These are phyloP conservation scores for Kalmusia sp. DNA, from an alignment of 2,329 filamentous ascomycete species.

Conservation along the genomic window DNA sequence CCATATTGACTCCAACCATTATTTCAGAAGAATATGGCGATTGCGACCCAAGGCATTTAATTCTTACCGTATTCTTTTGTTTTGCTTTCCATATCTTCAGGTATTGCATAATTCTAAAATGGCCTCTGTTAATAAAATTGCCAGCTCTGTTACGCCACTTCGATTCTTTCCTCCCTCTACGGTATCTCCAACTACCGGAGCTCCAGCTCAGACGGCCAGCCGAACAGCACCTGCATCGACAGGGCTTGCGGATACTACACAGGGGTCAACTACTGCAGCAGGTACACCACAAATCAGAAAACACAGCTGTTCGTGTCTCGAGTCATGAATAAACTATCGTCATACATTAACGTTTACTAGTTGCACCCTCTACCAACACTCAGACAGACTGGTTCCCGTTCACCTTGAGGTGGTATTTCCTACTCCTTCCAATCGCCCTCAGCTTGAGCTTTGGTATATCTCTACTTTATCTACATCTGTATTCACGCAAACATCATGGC, in stretches of 20 bases:
- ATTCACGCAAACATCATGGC: constrained; percentile 19
- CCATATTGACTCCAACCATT: too few species aligned
- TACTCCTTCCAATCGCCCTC: constrained; percentile 12
- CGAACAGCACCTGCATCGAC: neutral
- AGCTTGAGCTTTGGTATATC: constrained; percentile 10
- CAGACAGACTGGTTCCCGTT: constrained; percentile 19
- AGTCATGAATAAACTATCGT: neutral
- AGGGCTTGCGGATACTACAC: too few species aligned
- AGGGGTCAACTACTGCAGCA: neutral
- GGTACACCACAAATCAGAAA: neutral
- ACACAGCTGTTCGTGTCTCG: neutral
- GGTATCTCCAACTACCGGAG: neutral
- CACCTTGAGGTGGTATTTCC: constrained; percentile 21
- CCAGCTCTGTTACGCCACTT: too few species aligned
- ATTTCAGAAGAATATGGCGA: too few species aligned
- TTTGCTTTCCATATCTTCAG: too few species aligned
- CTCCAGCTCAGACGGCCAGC: neutral
- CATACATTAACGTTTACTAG: neutral
- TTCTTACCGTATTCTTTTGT: too few species aligned
- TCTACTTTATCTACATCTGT: constrained; percentile 29
- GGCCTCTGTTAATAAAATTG: too few species aligned
- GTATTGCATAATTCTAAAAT: too few species aligned
- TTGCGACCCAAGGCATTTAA: too few species aligned
- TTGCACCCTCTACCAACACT: neutral
- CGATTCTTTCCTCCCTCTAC: neutral